phyloP scores from a whole-genome alignment of 2,329 filamentous ascomycete genomes.

The Trichoderma sp. region DNA sequence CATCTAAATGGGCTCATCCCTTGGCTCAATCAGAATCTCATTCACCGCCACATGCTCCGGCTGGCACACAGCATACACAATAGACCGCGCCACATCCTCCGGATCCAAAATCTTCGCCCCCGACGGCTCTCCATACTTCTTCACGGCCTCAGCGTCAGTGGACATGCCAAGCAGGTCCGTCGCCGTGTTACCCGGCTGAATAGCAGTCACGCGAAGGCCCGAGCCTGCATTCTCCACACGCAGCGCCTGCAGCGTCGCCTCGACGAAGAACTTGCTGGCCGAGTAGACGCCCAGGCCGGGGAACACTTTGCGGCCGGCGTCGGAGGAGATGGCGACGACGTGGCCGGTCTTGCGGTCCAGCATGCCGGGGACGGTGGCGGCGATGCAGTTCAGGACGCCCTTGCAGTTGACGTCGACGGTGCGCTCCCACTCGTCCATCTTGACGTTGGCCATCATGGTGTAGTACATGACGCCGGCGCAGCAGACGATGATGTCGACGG shows the following conservation, averaged over 20 bases:
- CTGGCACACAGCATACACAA: conserved; percentile 75
- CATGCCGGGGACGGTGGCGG: conserved; percentile 72
- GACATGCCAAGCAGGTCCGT: conserved; percentile 76
- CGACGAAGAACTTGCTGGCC: conserved; percentile 83
- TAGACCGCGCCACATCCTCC: conserved; percentile 71
- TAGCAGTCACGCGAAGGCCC: conserved; percentile 71
- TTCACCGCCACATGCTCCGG: conserved; percentile 78
- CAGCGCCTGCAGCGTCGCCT: conserved; percentile 75
- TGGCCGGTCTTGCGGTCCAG: conserved; percentile 70
- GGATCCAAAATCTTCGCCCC: conserved; percentile 76
- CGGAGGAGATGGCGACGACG: conserved; percentile 80
- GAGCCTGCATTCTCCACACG: conserved; percentile 76
- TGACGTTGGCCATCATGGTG: conserved; percentile 80
- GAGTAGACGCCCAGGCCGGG: conserved; percentile 82
- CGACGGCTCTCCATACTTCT: conserved; percentile 76
- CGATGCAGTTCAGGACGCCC: conserved; percentile 73
- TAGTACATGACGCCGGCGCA: conserved; percentile 89
- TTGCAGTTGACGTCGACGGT: conserved; percentile 89
- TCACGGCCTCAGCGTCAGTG: conserved; percentile 74
- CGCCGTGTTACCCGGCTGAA: conserved; percentile 77
- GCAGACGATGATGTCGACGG: conserved; percentile 77
- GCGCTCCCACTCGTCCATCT: conserved; percentile 76
- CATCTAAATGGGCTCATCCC: conserved; percentile 70
- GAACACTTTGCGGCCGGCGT: conserved; percentile 81
- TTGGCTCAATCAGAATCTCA: conserved; percentile 77